Evolutionary conservation across 2,329 filamentous ascomycete species (phyloP), one percentile per base, ranked within the genome.

Genomic region (Neonectria neomacrospora): DNA sequence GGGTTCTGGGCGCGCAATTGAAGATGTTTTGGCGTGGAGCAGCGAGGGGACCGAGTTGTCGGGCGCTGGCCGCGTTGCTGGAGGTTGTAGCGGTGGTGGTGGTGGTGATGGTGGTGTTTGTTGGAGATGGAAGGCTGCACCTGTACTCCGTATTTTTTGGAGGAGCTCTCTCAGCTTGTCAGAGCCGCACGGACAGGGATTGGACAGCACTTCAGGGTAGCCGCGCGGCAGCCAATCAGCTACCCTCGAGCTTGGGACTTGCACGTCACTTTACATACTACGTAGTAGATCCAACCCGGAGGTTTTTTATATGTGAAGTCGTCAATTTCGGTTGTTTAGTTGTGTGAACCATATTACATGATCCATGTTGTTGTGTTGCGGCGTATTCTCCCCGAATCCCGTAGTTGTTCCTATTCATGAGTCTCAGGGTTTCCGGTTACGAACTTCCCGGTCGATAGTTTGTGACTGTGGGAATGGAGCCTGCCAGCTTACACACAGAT

Each of bases 71-170:
- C 12, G 53, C n/a, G 22, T 42, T 48, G 54, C 22, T 55, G 39
- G 26, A 61, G 47, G 53, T 63, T 58, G 39, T 58, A 55, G 9
- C 51, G 26, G 23, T 47, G 7, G 32, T 37, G 28, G 32, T 28
- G 34, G 48, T 52, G 23, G 50, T 64, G 61, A 26, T 26, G 23
- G 23, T n/a, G 23, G 23, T 26, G 23, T 26, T 64, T 58, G 63
- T 39, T 64, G 67, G 63, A 52, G 69, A 63, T 66, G 67, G 69
- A 67, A 73, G 69, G 70, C 70, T 72, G 68, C 65, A 58, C 68
- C 68, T 66, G 58, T 51, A 6, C 65, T 67, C 64, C 63, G 59
- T 56, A 66, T 66, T 66, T 72, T 73, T 66, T 61, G 63, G 63
- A 64, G 56, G 58, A 68, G 61, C 59, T 71, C 54, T 55, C 65